Evolutionary conservation across 1,284 basidiomycete species (phyloP).

Genomic region (Cutaneotrichosporon cyanovorans): DNA sequence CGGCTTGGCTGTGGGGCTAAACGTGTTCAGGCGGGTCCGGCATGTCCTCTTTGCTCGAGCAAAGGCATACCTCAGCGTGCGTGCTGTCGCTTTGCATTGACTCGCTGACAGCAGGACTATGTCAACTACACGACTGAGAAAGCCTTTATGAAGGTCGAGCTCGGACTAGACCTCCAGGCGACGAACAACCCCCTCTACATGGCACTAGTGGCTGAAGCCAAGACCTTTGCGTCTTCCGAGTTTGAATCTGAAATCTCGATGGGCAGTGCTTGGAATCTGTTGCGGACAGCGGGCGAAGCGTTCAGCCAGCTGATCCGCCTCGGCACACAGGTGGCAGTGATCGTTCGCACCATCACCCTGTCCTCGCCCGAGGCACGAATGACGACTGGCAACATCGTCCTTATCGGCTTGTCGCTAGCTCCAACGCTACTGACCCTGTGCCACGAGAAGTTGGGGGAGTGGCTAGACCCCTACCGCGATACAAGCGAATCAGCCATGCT

Average conservation of each 20-base stretch:
- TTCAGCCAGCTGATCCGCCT: slow-evolving; percentile 54
- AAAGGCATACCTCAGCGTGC: background rate
- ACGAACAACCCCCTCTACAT: slow-evolving; percentile 61
- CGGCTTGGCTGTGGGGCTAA: background rate
- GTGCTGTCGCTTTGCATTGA: background rate
- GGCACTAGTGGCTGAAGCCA: slow-evolving; percentile 72
- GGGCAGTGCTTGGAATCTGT: no score
- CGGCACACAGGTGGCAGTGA: slow-evolving; percentile 52
- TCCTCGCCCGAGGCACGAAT: background rate
- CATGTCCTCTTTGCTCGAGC: background rate
- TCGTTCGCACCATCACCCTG: slow-evolving; percentile 45
- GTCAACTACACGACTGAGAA: slow-evolving; percentile 64
- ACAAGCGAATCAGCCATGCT: background rate
- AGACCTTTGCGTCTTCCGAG: no score
- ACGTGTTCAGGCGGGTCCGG: background rate
- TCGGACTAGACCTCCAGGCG: slow-evolving; percentile 68
- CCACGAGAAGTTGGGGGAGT: background rate
- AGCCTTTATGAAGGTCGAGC: slow-evolving; percentile 63
- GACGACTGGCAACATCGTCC: background rate
- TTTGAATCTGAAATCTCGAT: no score
- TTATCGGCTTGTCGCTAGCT: slow-evolving; percentile 8
- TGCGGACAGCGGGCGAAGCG: slow-evolving; percentile 66
- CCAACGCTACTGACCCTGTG: background rate
- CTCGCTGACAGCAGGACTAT: slow-evolving; percentile 49
- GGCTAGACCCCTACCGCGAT: background rate